Evolutionary conservation across 2,329 filamentous ascomycete species (phyloP), one percentile per base, ranked within the genome.

Genomic region (Leptographium procerum): DNA sequence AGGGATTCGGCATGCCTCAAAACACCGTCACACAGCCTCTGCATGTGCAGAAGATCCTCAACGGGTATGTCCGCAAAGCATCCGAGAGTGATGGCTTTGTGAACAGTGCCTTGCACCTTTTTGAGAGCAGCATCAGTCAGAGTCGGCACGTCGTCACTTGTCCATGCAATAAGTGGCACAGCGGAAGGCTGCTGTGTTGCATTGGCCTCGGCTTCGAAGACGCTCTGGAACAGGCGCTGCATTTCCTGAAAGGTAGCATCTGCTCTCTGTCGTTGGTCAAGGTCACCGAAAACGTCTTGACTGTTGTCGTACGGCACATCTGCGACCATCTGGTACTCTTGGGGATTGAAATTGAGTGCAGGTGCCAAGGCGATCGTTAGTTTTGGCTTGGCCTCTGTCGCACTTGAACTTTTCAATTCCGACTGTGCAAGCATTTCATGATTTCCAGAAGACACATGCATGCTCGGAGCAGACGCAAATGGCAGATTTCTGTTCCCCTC

Each of bases 191-290:
- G 70, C 71, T 77, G 71, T 78, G 85, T 59, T 77, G 77, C 68
- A 58, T 83, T 81, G 65, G 91, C 85, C 67, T 95, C 90, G 6
- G 87, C 87, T 62, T 88, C 81, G 64, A 91, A 90, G 19, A 96
- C 79, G 28, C 85, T 83, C 57, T 83, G 77, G 4, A 95, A 75
- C 53, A 91, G 79, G 43, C 81, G 80, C 58, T 87, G 81, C 14
- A 99, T 74, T 57, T 85, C 84, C 57, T 85, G 75, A 52, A 91
- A 77, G 50, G 89, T 87, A 13, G 83, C 79, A 65, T 96, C 86
- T 5, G 87, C 88, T 66, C 91, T 85, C 65, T 95, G 86, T 55
- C 87, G 86, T 69, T 96, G 89, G 66, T 95, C 90, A 2, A 90
- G 75, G 48, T 82, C 83, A 51, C 82, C 77, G 24, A 86, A 73